A percentile compares a stretch with the other conserved stretches of the same genome.
Evolutionary conservation across 2,329 filamentous ascomycete species (phyloP).

Genomic region (Trichoderma atroviride): DNA sequence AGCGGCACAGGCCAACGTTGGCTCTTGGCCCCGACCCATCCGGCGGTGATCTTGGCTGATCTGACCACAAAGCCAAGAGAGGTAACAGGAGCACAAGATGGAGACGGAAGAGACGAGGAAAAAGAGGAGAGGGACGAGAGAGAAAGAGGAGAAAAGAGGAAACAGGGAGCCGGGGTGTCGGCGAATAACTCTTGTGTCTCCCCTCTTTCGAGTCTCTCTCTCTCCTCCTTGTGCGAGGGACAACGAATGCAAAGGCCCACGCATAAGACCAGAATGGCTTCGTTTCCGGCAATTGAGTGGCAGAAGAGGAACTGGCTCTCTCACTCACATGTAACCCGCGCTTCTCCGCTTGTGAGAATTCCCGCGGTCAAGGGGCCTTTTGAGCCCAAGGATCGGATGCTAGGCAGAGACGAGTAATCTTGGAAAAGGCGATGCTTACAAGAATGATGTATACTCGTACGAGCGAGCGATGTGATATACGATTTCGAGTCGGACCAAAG

Average conservation of each 20-base stretch:
- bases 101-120: neutral
- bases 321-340: neutral
- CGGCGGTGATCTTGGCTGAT: constrained; percentile 8
- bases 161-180: constrained; percentile 21
- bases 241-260: constrained; percentile 12
- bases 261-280: neutral
- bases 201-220: neutral
- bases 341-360: constrained; percentile 21
- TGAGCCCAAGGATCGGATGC: neutral
- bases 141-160: constrained; percentile 21
- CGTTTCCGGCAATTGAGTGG: neutral
- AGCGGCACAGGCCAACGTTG: constrained; percentile 1
- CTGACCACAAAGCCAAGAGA: neutral
- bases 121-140: constrained; percentile 1
- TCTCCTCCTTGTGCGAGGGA: constrained; percentile 14
- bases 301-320: constrained; percentile 3
- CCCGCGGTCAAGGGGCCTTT: constrained; percentile 35
- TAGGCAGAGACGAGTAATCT: neutral
- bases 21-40: constrained; percentile 14
- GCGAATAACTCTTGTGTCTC: constrained; percentile 1
- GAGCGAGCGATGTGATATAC: neutral
- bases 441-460: neutral
- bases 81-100: constrained; percentile 4
- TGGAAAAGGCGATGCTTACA: neutral
- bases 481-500: neutral